Evolutionary conservation across 805 yeast species (phyloP).

Genomic region (Zygotorulaspora sp.): DNA sequence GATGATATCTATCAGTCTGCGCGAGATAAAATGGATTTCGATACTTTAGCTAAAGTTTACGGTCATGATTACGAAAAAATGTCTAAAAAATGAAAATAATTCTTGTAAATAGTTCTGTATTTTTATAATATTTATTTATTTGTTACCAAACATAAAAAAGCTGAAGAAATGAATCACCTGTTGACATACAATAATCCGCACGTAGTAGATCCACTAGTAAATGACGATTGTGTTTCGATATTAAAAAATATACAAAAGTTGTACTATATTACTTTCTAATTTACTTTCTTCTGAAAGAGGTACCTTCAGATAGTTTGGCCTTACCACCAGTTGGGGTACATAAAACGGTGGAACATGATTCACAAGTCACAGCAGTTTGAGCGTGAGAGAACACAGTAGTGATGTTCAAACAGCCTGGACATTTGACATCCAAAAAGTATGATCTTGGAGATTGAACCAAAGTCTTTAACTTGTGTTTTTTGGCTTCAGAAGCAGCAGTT

Average conservation of each 20-base stretch:
- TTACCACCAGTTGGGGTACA: constrained; percentile 99
- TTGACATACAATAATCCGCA: not conserved
- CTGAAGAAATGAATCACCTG: not conserved
- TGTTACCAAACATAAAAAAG: not conserved
- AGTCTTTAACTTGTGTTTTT: constrained; percentile 94
- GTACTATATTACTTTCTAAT: constrained; percentile 10
- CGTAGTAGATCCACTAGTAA: constrained; percentile 1
- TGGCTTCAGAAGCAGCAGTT: constrained; percentile 92
- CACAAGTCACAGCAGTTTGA: constrained; percentile 99
- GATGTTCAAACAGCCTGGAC: constrained; percentile 99
- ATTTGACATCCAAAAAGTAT: constrained; percentile 98
- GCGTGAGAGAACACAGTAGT: constrained; percentile 99
- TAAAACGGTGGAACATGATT: constrained; percentile 95
- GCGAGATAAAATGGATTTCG: constrained; percentile 8
- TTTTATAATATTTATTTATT: not conserved
- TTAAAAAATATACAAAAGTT: constrained; percentile 12
- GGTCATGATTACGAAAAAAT: constrained; percentile 17
- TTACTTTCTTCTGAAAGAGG: constrained; percentile 99
- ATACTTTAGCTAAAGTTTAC: constrained; percentile 15
- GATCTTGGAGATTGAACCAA: constrained; percentile 98
- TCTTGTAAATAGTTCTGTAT: too few species aligned
- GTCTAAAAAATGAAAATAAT: constrained; percentile 5
- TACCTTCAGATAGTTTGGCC: constrained; percentile 99
- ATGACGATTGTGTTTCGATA: constrained; percentile 12
- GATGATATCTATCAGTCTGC: constrained; percentile 15